These are phyloP conservation scores for Chamaecrista fasciculata DNA, from an alignment of 306 rosid genomes.

Conservation along the genomic window DNA sequence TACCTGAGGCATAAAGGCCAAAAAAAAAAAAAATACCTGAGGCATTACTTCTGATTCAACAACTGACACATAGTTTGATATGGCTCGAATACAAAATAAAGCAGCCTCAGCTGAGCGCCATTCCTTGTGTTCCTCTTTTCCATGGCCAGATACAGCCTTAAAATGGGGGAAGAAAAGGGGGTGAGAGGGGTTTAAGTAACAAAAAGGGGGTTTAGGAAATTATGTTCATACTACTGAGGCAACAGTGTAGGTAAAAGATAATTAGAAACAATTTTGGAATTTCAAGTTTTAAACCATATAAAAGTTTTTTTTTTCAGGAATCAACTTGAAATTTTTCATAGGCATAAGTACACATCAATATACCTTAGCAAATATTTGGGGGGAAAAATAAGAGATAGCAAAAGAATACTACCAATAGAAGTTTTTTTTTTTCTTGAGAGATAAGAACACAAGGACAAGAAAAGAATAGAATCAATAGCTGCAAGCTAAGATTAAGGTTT, in stretches of 20 bases:
- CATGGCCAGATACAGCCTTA: slow-evolving; percentile 78
- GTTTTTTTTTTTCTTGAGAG: neutral
- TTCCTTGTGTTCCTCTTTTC: slow-evolving; percentile 65
- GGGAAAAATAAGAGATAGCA: neutral
- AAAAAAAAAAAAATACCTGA: too few species aligned
- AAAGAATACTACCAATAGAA: neutral
- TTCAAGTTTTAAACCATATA: neutral
- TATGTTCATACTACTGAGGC: slow-evolving; percentile 11
- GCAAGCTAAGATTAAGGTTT: neutral
- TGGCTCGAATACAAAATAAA: slow-evolving; percentile 90
- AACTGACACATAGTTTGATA: slow-evolving; percentile 79
- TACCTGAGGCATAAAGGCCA: slow-evolving; percentile 99
- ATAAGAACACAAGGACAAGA: neutral
- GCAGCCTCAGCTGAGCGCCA: slow-evolving; percentile 98
- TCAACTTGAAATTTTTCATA: neutral
- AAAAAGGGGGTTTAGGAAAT: slow-evolving; percentile 23
- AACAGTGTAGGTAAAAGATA: slow-evolving; percentile 6
- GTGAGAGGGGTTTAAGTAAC: neutral
- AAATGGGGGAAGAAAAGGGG: neutral
- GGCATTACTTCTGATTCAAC: slow-evolving; percentile 97
- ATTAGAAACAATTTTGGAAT: neutral
- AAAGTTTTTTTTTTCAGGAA: neutral
- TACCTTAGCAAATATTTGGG: neutral
- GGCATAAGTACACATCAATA: neutral
- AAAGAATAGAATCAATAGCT: neutral